phyloP scores from a whole-genome alignment of 495 filamentous ascomycete genomes.

The Annulohypoxylon maeteangense region DNA sequence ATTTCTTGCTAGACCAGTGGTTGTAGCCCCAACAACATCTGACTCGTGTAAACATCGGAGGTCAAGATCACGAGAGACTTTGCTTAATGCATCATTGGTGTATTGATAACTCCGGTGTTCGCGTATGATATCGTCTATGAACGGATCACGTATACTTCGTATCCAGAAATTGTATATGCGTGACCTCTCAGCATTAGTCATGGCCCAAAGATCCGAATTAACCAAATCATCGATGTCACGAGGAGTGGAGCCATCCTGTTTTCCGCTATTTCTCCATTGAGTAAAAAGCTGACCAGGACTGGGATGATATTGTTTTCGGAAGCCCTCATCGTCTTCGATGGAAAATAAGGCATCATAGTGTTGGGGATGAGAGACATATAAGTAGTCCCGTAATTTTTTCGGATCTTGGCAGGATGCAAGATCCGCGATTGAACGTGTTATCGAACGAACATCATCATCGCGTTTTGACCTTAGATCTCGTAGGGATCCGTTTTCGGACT shows the following conservation, averaged over 20 bases:
- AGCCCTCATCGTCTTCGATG: constrained; percentile 36
- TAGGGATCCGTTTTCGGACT: constrained; percentile 40
- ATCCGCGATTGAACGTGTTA: constrained; percentile 11
- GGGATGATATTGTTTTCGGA: constrained; percentile 22
- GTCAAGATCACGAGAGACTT: constrained; percentile 60
- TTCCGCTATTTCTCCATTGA: constrained; percentile 29
- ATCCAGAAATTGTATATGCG: constrained; percentile 60
- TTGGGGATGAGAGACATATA: constrained; percentile 2
- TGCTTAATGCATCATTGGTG: constrained; percentile 50
- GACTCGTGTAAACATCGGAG: constrained; percentile 62
- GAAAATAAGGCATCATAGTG: constrained; percentile 48
- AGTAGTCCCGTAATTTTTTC: constrained; percentile 18
- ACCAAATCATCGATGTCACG: constrained; percentile 19
- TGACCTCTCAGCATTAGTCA: constrained; percentile 48
- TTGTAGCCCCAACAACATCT: constrained; percentile 79
- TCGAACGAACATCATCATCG: background rate
- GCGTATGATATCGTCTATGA: constrained; percentile 49
- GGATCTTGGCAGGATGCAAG: constrained; percentile 28
- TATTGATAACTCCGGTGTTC: constrained; percentile 47
- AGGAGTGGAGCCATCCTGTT: background rate
- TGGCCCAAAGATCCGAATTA: constrained; percentile 34
- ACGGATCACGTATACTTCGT: constrained; percentile 49
- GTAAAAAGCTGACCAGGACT: constrained; percentile 30
- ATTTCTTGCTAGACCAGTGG: constrained; percentile 76
- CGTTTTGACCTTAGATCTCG: constrained; percentile 21